These are phyloP conservation scores for Sarcomyxa edulis DNA, from an alignment of 768 basidiomycete species.

Conservation along the genomic window DNA sequence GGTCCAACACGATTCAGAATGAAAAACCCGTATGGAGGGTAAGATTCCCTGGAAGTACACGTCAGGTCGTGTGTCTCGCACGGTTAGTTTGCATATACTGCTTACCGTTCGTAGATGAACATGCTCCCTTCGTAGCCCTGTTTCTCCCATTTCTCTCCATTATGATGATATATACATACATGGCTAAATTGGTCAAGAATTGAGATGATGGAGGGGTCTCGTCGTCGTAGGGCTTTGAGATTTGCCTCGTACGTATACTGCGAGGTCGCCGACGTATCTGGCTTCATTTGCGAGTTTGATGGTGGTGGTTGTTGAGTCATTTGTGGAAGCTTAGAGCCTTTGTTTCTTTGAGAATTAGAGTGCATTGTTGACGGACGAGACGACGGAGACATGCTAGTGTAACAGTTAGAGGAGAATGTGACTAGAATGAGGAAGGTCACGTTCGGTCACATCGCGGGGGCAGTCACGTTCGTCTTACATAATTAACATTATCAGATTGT, in stretches of 20 bases:
- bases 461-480: too few species aligned
- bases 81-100: slow-evolving; percentile 11
- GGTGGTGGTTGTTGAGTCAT: slow-evolving; percentile 15
- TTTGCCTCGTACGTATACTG: slow-evolving; percentile 74
- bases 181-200: slow-evolving; percentile 88
- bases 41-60: slow-evolving; percentile 48
- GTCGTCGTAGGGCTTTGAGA: slow-evolving; percentile 72
- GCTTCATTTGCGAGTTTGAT: too few species aligned
- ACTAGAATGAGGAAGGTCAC: too few species aligned
- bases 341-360: too few species aligned
- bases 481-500: too few species aligned
- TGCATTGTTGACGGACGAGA: too few species aligned
- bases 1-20: slow-evolving; percentile 79
- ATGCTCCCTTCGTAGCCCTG: slow-evolving; percentile 84
- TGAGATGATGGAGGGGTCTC: slow-evolving; percentile 73
- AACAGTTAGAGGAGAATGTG: too few species aligned
- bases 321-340: too few species aligned
- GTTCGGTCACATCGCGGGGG: too few species aligned
- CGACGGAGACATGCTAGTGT: too few species aligned
- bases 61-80: too few species aligned
- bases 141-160: slow-evolving; percentile 75
- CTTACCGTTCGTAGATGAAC: slow-evolving; percentile 83
- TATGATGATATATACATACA: slow-evolving; percentile 76
- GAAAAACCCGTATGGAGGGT: slow-evolving; percentile 82
- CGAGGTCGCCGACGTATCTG: slow-evolving; percentile 60